These are phyloP conservation scores for Cercospora canescens DNA, from an alignment of 2,329 filamentous ascomycete genomes.

Conservation along the genomic window DNA sequence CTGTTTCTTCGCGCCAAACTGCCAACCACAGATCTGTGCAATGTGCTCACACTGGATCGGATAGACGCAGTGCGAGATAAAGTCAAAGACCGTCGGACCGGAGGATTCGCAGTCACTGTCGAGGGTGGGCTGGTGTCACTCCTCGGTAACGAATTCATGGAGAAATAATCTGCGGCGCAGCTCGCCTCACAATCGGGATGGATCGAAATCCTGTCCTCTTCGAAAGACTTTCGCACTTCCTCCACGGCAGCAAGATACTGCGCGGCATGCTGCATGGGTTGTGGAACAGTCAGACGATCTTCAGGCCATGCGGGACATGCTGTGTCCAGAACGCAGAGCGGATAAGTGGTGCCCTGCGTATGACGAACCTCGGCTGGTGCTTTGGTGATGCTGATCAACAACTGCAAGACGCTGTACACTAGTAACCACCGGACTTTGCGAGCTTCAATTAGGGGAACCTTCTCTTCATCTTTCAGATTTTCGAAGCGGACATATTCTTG, in stretches of 20 bases:
- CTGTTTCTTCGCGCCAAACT: slow-evolving; percentile 29
- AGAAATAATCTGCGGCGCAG: slow-evolving; percentile 39
- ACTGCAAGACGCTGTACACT: slow-evolving; percentile 72
- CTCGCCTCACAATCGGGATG: slow-evolving; percentile 50
- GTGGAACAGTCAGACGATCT: background rate
- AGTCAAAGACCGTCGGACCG: slow-evolving; percentile 21
- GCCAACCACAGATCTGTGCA: slow-evolving; percentile 33
- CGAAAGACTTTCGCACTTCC: slow-evolving; percentile 15
- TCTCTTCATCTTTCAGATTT: slow-evolving; percentile 58
- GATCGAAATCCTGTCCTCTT: slow-evolving; percentile 36
- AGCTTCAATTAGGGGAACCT: slow-evolving; percentile 63
- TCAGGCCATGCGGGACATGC: slow-evolving; percentile 43
- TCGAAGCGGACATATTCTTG: slow-evolving; percentile 71
- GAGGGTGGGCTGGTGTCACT: slow-evolving; percentile 21
- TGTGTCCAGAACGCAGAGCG: slow-evolving; percentile 51
- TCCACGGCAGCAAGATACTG: slow-evolving; percentile 11
- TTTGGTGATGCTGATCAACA: slow-evolving; percentile 64
- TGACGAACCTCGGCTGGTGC: slow-evolving; percentile 63
- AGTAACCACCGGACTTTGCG: slow-evolving; percentile 78
- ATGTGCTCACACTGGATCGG: slow-evolving; percentile 35
- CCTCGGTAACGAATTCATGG: slow-evolving; percentile 24
- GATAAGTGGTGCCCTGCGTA: slow-evolving; percentile 58
- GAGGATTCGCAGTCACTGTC: slow-evolving; percentile 22
- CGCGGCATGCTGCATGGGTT: background rate
- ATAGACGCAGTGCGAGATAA: slow-evolving; percentile 38